These are phyloP conservation scores for Psilocybe mexicana DNA, from an alignment of 1,284 basidiomycete species.

Conservation along the genomic window DNA sequence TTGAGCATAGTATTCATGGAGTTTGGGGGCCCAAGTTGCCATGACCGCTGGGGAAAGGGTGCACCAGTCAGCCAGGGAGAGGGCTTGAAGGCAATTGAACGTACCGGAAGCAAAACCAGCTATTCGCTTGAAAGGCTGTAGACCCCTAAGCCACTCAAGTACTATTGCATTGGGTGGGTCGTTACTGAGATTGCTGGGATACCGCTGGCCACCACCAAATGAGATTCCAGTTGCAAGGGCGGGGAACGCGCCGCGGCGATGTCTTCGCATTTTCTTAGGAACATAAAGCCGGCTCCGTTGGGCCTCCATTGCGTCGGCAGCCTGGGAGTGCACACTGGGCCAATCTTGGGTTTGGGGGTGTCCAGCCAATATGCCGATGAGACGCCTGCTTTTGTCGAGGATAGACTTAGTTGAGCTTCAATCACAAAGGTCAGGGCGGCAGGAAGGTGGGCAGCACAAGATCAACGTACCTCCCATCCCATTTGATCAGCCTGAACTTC, in stretches of 20 bases:
- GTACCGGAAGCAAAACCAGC: slow-evolving; percentile 11
- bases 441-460: not conserved
- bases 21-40: slow-evolving; percentile 5
- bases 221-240: slow-evolving; percentile 7
- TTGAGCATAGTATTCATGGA: slow-evolving; percentile 5
- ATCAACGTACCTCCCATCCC: slow-evolving; percentile 3
- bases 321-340: not conserved
- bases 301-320: not conserved
- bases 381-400: not conserved
- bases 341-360: slow-evolving; percentile 1
- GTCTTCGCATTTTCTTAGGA: not conserved
- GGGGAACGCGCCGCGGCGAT: slow-evolving; percentile 7
- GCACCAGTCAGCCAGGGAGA: not conserved
- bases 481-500: not conserved
- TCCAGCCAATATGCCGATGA: slow-evolving; percentile 5
- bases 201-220: slow-evolving; percentile 5
- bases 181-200: slow-evolving; percentile 5
- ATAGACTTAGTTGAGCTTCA: not conserved
- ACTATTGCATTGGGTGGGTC: not conserved
- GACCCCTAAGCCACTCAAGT: not conserved
- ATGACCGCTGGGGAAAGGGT: not conserved
- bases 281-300: not conserved
- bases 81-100: not conserved
- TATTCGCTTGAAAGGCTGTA: slow-evolving; percentile 3
- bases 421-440: not conserved